phyloP scores from a whole-genome alignment of 768 basidiomycete species.

The Suillus luteus region DNA sequence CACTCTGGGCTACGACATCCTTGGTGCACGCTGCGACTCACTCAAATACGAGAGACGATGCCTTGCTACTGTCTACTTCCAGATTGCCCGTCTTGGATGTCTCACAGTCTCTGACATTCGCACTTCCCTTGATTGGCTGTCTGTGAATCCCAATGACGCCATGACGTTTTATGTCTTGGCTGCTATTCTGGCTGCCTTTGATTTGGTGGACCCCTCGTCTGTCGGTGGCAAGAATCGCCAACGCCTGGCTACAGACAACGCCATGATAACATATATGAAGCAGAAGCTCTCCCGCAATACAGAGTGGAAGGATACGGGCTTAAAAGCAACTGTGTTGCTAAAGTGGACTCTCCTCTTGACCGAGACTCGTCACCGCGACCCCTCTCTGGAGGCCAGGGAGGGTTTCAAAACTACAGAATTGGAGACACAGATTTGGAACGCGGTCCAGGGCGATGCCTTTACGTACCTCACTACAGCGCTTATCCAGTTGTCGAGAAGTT shows the following conservation, averaged over 20 bases:
- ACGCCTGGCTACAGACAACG: slow-evolving; percentile 46
- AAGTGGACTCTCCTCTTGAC: slow-evolving; percentile 90
- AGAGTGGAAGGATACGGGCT: slow-evolving; percentile 67
- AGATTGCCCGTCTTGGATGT: slow-evolving; percentile 63
- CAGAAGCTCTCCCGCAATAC: slow-evolving; percentile 52
- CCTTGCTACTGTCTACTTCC: slow-evolving; percentile 63
- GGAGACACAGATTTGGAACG: slow-evolving; percentile 79
- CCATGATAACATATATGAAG: slow-evolving; percentile 58
- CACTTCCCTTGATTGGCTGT: slow-evolving; percentile 70
- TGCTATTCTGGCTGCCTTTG: slow-evolving; percentile 64
- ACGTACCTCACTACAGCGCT: slow-evolving; percentile 65
- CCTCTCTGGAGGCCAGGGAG: slow-evolving; percentile 59
- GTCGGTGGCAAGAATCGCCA: slow-evolving; percentile 47
- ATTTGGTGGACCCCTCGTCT: slow-evolving; percentile 59
- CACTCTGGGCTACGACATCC: slow-evolving; percentile 63
- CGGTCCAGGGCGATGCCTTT: slow-evolving; percentile 83
- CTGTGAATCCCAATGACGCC: slow-evolving; percentile 61
- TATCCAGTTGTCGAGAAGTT: slow-evolving; percentile 43
- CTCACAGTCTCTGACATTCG: slow-evolving; percentile 63
- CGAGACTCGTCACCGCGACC: slow-evolving; percentile 69
- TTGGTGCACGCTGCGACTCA: slow-evolving; percentile 69
- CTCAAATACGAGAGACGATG: slow-evolving; percentile 73
- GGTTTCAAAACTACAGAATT: slow-evolving; percentile 79
- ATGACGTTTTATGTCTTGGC: slow-evolving; percentile 72
- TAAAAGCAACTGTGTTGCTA: slow-evolving; percentile 75